Base-by-base conservation (phyloP, 306 rosid species). In the Morella rubra region DNA sequence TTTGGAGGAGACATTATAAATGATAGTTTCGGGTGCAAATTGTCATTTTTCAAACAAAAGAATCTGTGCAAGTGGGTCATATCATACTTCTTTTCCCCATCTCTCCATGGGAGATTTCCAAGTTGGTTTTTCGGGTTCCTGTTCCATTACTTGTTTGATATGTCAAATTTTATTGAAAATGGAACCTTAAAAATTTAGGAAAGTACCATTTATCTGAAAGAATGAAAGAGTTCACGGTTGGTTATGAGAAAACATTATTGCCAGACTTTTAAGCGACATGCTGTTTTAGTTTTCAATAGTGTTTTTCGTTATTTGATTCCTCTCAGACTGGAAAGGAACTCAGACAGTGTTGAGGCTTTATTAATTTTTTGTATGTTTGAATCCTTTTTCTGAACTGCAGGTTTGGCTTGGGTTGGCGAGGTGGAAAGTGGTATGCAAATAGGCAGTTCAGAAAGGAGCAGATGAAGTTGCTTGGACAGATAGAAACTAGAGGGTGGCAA, bases 361-460 rank as follows among this genome's bases (percentile, higher is more conserved):
- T 44, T 27, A 18, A 52, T 9, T 73, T 40, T 8, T 46, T 40
- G 76, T 5, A 24, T 27, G 76, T 45, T 37, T 14, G 69, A 47
- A 76, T 52, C 24, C 13, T 5, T 49, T 65, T 24, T 37, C 86
- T 70, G 54, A 76, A 70, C 19, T 78, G 73, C 90, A 96, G 99
- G 83, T 96, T 88, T 67, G 87, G 84, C 86, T 85, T 96, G 88
- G 99, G 99, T 69, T 96, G 99, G 99, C 89, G 93, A 84, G 92
- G 96, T 54, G 99, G 99, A 78, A 82, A 75, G 78, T 87, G 90
- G 97, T 90, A 84, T 80, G 85, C 92, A 50, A 84, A 86, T 65
- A 87, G 89, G 87, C 87, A 83, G 80, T 82, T 92, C 71, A 86
- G 87, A 86, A 89, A 78, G 84, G 99, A 96, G 86, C 98, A 96